phyloP scores from a whole-genome alignment of 345 rosid genomes.

The Rubroshorea leprosula region DNA sequence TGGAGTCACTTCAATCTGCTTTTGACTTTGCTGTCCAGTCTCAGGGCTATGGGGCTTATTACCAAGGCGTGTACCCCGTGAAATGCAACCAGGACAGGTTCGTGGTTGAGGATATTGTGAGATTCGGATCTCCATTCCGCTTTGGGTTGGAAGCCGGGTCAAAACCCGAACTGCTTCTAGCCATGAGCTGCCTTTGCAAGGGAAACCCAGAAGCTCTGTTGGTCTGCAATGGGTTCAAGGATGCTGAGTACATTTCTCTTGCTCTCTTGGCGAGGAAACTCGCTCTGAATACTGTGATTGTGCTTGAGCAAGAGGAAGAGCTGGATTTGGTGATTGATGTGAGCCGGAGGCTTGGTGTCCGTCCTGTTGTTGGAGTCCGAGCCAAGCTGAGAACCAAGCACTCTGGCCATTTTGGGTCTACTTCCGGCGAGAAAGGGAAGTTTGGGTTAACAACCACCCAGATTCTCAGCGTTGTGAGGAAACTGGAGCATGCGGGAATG shows the following conservation, averaged over 20 bases:
- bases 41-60: slow-evolving; percentile 55
- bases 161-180: slow-evolving; percentile 88
- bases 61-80: slow-evolving; percentile 92
- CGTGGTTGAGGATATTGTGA: slow-evolving; percentile 79
- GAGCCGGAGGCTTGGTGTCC: slow-evolving; percentile 52
- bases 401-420: slow-evolving; percentile 89
- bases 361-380: slow-evolving; percentile 70
- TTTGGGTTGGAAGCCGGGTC: slow-evolving; percentile 96
- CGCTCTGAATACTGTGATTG: slow-evolving; percentile 68
- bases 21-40: slow-evolving; percentile 63
- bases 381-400: slow-evolving; percentile 90
- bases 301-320: slow-evolving; percentile 91
- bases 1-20: slow-evolving; percentile 69
- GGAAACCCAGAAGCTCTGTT: slow-evolving; percentile 66
- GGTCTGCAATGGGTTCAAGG: slow-evolving; percentile 88
- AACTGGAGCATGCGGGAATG: slow-evolving; percentile 59
- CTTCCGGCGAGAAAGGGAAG: slow-evolving; percentile 98
- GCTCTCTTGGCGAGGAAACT: slow-evolving; percentile 72
- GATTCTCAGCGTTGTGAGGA: slow-evolving; percentile 66
- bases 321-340: slow-evolving; percentile 62
- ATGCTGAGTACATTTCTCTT: slow-evolving; percentile 67
- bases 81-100: slow-evolving; percentile 94
- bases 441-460: slow-evolving; percentile 77
- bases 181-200: slow-evolving; percentile 81
- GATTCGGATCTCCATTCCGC: slow-evolving; percentile 61